These are phyloP conservation scores for Colletotrichum siamense DNA, from an alignment of 2,329 filamentous ascomycete genomes.

Conservation along the genomic window DNA sequence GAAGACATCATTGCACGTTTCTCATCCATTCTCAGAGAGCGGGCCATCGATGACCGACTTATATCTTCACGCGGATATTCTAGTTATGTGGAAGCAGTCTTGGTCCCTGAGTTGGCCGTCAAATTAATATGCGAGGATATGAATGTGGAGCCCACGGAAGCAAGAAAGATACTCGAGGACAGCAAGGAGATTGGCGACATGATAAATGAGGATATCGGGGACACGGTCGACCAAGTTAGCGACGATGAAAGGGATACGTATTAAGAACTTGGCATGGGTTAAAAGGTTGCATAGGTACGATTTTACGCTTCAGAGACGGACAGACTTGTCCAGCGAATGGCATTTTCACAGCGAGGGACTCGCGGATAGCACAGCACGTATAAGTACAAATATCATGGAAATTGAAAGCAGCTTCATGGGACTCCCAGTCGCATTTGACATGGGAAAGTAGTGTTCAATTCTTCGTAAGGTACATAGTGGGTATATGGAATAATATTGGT, in stretches of 20 bases:
- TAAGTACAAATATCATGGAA: neutral
- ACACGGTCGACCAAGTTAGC: constrained; percentile 20
- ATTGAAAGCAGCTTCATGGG: neutral
- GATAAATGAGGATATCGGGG: constrained; percentile 67
- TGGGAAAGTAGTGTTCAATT: neutral
- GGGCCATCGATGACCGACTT: constrained; percentile 67
- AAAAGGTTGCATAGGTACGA: neutral
- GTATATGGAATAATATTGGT: neutral
- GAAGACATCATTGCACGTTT: constrained; percentile 70
- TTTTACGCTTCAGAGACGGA: neutral
- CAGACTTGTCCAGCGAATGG: neutral
- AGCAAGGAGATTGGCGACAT: constrained; percentile 72
- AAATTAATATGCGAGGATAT: constrained; percentile 64
- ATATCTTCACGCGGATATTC: constrained; percentile 71
- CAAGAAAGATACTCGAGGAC: constrained; percentile 64
- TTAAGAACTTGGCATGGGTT: neutral
- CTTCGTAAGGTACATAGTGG: neutral
- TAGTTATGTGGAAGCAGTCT: constrained; percentile 73
- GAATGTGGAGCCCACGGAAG: constrained; percentile 45
- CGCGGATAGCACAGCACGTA: neutral
- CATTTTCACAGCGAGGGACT: neutral
- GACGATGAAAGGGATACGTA: constrained; percentile 3
- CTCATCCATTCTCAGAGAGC: constrained; percentile 63
- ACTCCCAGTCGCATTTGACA: neutral
- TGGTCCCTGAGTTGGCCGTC: constrained; percentile 75